Evolutionary conservation across 2,329 filamentous ascomycete genomes (phyloP).

Genomic region (Chaetomiaceae sp.): DNA sequence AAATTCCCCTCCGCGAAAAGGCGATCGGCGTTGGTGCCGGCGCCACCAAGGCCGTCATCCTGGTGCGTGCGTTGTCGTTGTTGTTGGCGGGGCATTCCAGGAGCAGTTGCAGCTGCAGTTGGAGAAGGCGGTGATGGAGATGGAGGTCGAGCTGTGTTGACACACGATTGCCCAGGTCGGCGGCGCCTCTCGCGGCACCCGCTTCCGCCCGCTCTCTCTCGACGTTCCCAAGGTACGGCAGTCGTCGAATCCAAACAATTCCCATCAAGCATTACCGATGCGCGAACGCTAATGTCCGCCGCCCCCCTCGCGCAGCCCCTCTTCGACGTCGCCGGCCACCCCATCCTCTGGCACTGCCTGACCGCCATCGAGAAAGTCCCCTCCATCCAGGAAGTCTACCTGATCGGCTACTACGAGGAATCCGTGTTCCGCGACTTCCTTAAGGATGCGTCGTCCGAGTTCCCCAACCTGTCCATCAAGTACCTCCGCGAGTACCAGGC

Average conservation of each 20-base stretch:
- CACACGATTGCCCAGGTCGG: constrained; percentile 60
- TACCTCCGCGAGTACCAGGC: constrained; percentile 98
- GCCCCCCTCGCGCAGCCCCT: constrained; percentile 58
- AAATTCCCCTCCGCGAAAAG: constrained; percentile 47
- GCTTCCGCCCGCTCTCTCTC: constrained; percentile 89
- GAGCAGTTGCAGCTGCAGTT: too few species aligned
- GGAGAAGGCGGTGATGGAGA: not conserved
- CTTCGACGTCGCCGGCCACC: constrained; percentile 96
- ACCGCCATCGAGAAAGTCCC: constrained; percentile 85
- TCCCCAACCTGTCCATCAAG: constrained; percentile 82
- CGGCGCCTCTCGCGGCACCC: constrained; percentile 88
- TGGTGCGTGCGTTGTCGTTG: constrained; percentile 70
- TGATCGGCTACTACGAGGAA: constrained; percentile 99
- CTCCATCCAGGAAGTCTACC: constrained; percentile 88
- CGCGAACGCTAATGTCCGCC: not conserved
- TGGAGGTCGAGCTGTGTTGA: constrained; percentile 22
- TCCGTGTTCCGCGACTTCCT: constrained; percentile 96
- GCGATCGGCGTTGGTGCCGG: constrained; percentile 45
- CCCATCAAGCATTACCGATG: not conserved
- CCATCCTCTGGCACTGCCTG: constrained; percentile 97
- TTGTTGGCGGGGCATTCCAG: constrained; percentile 5
- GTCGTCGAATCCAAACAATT: not conserved
- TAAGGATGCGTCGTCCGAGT: constrained; percentile 78
- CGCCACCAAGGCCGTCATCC: constrained; percentile 87
- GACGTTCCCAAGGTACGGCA: constrained; percentile 81